Evolutionary conservation across 2,329 filamentous ascomycete species (phyloP).

Genomic region (Aspergillus tanneri): DNA sequence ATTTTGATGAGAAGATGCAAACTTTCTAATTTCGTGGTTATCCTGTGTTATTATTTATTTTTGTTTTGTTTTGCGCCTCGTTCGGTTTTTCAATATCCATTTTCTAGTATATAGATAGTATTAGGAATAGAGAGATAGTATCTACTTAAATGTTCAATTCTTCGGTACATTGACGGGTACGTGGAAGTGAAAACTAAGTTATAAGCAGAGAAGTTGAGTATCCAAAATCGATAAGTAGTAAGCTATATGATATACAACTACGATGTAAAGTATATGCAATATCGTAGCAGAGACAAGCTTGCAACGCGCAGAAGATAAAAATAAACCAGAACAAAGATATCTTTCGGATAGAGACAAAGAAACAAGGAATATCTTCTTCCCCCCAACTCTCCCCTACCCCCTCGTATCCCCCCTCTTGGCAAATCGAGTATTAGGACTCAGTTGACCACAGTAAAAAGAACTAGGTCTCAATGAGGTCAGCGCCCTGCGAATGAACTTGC

Average conservation of each 20-base stretch:
- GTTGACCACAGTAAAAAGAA: neutral
- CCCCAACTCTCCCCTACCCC: neutral
- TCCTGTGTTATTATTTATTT: too few species aligned
- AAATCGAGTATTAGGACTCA: neutral
- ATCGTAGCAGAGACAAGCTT: slow-evolving; percentile 8
- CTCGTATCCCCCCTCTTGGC: neutral
- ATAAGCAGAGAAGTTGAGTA: too few species aligned
- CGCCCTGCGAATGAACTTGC: slow-evolving; percentile 29
- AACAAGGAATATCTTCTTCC: neutral
- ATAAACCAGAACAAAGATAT: slow-evolving; percentile 11
- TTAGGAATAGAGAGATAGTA: too few species aligned
- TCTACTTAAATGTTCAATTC: too few species aligned
- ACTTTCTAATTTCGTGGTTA: too few species aligned
- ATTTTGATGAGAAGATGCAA: too few species aligned
- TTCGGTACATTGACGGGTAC: too few species aligned
- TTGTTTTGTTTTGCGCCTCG: too few species aligned
- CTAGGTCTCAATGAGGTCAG: slow-evolving; percentile 45
- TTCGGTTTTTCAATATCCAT: too few species aligned
- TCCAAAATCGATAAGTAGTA: too few species aligned
- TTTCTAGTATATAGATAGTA: too few species aligned
- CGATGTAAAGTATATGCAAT: slow-evolving; percentile 18
- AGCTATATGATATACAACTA: slow-evolving; percentile 19
- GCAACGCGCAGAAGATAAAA: slow-evolving; percentile 9
- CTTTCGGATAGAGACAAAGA: slow-evolving; percentile 15
- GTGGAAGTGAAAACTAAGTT: too few species aligned